Evolutionary conservation across 495 filamentous ascomycete genomes (phyloP).

Genomic region (Podospora australis): DNA sequence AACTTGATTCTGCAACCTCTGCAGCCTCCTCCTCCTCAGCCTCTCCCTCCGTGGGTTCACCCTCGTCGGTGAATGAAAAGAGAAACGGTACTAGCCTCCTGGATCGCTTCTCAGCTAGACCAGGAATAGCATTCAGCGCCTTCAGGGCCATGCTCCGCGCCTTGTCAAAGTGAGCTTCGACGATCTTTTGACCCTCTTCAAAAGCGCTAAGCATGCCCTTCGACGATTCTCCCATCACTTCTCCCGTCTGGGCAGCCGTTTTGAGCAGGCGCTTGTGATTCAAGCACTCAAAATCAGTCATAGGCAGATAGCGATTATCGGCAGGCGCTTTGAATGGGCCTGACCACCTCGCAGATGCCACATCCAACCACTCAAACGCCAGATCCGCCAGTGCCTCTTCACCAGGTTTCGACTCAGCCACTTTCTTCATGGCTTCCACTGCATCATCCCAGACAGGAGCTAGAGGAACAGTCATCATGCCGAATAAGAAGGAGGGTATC

Average conservation of each 20-base stretch:
- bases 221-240: conserved; percentile 33
- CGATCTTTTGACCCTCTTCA: conserved; percentile 41
- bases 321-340: conserved; percentile 24
- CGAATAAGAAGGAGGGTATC: conserved; percentile 79
- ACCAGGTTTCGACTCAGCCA: conserved; percentile 61
- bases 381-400: conserved; percentile 68
- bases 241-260: conserved; percentile 32
- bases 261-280: conserved; percentile 58
- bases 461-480: conserved; percentile 76
- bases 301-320: conserved; percentile 18
- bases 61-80: conserved; percentile 61
- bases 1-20: conserved; percentile 53
- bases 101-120: conserved; percentile 77
- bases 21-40: conserved; percentile 38
- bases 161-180: conserved; percentile 31
- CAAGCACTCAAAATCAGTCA: conserved; percentile 73
- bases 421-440: conserved; percentile 62
- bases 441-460: conserved; percentile 82
- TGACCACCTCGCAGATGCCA: conserved; percentile 44
- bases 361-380: conserved; percentile 73
- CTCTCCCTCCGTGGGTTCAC: conserved; percentile 38
- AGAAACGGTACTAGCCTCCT: conserved; percentile 79
- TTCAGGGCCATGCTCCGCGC: conserved; percentile 72
- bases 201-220: conserved; percentile 46
- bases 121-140: conserved; percentile 65